These are phyloP conservation scores for Paecilomyces dactylethromorphus DNA, from an alignment of 2,329 filamentous ascomycete genomes.

Conservation along the genomic window DNA sequence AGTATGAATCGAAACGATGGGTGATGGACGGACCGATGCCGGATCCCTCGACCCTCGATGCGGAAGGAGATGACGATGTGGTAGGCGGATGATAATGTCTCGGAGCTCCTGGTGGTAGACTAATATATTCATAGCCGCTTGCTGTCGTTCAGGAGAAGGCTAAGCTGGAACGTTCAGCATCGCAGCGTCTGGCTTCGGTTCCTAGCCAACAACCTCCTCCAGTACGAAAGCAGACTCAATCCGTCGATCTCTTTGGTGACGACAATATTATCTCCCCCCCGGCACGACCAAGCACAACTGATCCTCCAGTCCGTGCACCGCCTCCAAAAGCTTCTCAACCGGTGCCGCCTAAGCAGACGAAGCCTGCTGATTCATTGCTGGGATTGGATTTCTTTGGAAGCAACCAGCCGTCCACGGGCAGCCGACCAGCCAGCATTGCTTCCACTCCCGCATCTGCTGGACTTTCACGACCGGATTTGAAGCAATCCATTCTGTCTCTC, in stretches of 20 bases:
- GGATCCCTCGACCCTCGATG: slow-evolving; percentile 80
- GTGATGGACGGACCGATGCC: slow-evolving; percentile 97
- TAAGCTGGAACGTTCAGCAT: slow-evolving; percentile 57
- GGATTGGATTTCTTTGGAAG: slow-evolving; percentile 89
- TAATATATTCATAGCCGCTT: slow-evolving; percentile 45
- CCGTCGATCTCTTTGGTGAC: slow-evolving; percentile 77
- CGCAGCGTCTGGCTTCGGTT: slow-evolving; percentile 41
- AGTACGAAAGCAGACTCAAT: slow-evolving; percentile 35
- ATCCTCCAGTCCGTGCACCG: slow-evolving; percentile 59
- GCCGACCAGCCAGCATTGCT: slow-evolving; percentile 72
- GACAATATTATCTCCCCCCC: slow-evolving; percentile 56
- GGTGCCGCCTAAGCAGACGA: slow-evolving; percentile 51
- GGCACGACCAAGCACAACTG: slow-evolving; percentile 65
- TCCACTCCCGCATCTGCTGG: slow-evolving; percentile 53
- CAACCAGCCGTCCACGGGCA: slow-evolving; percentile 59
- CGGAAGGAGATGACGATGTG: slow-evolving; percentile 77
- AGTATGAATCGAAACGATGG: slow-evolving; percentile 98
- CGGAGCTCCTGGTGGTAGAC: slow-evolving; percentile 9
- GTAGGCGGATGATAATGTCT: slow-evolving; percentile 43
- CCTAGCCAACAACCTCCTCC: slow-evolving; percentile 42
- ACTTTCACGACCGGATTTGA: slow-evolving; percentile 82
- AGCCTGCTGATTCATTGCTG: slow-evolving; percentile 75
- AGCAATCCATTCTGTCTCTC: slow-evolving; percentile 93
- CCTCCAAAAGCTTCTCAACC: slow-evolving; percentile 56
- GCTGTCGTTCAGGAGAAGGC: slow-evolving; percentile 64